These are phyloP conservation scores for Ceriops decandra DNA, from an alignment of 345 rosid species.

Conservation along the genomic window DNA sequence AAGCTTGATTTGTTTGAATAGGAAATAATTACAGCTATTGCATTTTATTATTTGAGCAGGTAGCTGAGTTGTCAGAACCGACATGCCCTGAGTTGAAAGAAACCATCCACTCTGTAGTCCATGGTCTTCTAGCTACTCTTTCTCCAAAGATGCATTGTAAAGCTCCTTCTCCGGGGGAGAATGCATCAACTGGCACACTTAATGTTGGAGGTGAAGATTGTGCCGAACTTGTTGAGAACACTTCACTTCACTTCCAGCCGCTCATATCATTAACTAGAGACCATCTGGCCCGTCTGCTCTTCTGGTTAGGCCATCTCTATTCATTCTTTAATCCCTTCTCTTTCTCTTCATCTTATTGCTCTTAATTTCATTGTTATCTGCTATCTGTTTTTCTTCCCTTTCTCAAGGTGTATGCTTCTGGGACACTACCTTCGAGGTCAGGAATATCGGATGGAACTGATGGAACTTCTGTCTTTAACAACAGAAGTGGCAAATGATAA, in stretches of 20 bases:
- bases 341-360: background rate
- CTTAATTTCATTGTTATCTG: background rate
- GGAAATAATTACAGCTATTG: conserved; percentile 7
- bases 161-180: conserved; percentile 56
- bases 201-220: conserved; percentile 56
- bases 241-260: conserved; percentile 85
- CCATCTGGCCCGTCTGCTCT: conserved; percentile 89
- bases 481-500: conserved; percentile 44
- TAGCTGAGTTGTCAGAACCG: conserved; percentile 93
- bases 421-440: conserved; percentile 93
- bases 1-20: background rate
- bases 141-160: conserved; percentile 87
- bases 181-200: conserved; percentile 39
- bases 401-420: conserved; percentile 78
- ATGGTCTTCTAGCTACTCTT: conserved; percentile 91
- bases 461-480: conserved; percentile 61
- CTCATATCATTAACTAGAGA: conserved; percentile 73
- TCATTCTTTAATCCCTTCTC: background rate
- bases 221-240: conserved; percentile 75
- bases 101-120: conserved; percentile 71
- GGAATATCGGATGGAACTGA: conserved; percentile 79
- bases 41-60: conserved; percentile 41
- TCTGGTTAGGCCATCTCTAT: conserved; percentile 58
- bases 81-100: conserved; percentile 70
- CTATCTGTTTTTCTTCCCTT: background rate